A percentile compares a stretch with the other conserved stretches of the same genome.
Conservation (phyloP, 225 moss, liverwort and hornwort species). For the Physcomitrellopsis africana region DNA sequence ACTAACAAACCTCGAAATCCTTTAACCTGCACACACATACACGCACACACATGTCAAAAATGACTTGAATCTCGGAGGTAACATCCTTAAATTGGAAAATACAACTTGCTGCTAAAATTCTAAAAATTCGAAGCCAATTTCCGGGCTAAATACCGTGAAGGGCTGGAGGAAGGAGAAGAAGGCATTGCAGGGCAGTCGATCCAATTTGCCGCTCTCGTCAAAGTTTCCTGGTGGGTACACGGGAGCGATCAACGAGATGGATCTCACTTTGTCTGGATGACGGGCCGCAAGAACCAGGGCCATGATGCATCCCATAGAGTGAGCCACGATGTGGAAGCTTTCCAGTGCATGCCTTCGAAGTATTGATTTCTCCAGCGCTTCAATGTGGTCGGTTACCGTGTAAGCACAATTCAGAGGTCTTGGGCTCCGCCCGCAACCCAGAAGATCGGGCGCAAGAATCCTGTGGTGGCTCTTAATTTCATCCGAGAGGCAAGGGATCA, state of each 20-base stretch:
- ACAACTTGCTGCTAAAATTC: not conserved
- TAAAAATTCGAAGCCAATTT: not conserved
- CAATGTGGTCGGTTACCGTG: slow-evolving; percentile 63
- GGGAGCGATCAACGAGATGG: slow-evolving; percentile 69
- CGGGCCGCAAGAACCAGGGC: slow-evolving; percentile 68
- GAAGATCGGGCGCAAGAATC: slow-evolving; percentile 65
- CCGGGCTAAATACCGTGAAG: slow-evolving; percentile 50
- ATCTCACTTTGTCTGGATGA: slow-evolving; percentile 62
- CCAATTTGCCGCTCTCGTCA: slow-evolving; percentile 42
- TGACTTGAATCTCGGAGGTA: not conserved
- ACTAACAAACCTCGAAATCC: slow-evolving; percentile 63
- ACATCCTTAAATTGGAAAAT: not conserved
- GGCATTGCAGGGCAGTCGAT: slow-evolving; percentile 48
- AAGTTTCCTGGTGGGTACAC: slow-evolving; percentile 64
- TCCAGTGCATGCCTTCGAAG: slow-evolving; percentile 52
- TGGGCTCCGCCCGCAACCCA: slow-evolving; percentile 71
- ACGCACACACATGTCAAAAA: slow-evolving; percentile 17
- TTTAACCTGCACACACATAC: slow-evolving; percentile 50
- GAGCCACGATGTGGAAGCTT: slow-evolving; percentile 68
- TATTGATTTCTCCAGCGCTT: slow-evolving; percentile 60
- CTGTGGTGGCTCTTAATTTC: slow-evolving; percentile 50
- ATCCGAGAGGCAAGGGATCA: slow-evolving; percentile 49
- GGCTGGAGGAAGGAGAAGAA: slow-evolving; percentile 58
- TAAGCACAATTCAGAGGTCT: slow-evolving; percentile 66
- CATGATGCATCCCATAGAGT: slow-evolving; percentile 74